A percentile compares a stretch with the other conserved stretches of the same genome.
Evolutionary conservation across 2,329 filamentous ascomycete species (phyloP).

Genomic region (Aspergillus novofumigatus): DNA sequence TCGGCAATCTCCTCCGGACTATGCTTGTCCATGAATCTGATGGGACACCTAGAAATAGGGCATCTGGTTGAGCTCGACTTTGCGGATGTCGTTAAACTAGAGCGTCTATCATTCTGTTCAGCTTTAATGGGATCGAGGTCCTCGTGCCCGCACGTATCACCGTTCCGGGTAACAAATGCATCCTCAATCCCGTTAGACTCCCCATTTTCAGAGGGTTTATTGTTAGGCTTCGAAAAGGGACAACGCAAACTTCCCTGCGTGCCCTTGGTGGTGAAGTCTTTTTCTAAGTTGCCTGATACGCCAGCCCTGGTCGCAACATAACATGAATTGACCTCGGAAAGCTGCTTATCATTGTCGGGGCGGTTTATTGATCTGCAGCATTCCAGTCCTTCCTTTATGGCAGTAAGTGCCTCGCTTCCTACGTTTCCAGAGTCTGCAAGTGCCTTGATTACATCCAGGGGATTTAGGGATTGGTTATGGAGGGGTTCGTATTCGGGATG

Average conservation of each 20-base stretch:
- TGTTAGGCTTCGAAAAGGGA: constrained; percentile 63
- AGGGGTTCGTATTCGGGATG: constrained; percentile 26
- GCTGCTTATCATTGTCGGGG: constrained; percentile 24
- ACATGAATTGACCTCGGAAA: constrained; percentile 35
- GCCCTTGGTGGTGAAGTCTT: constrained; percentile 85
- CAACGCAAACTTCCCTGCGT: constrained; percentile 75
- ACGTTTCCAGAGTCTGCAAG: constrained; percentile 61
- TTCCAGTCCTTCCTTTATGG: constrained; percentile 38
- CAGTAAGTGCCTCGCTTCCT: constrained; percentile 51
- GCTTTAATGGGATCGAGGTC: constrained; percentile 56
- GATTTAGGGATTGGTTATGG: constrained; percentile 60
- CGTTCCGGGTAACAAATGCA: constrained; percentile 38
- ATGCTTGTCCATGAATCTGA: constrained; percentile 87
- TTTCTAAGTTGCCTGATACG: constrained; percentile 67
- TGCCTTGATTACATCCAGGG: constrained; percentile 54
- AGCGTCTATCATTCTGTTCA: constrained; percentile 43
- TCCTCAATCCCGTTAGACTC: constrained; percentile 36
- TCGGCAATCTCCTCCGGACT: constrained; percentile 88
- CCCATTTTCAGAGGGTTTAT: constrained; percentile 37
- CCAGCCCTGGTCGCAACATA: constrained; percentile 48
- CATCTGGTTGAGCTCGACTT: constrained; percentile 62
- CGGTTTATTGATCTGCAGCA: constrained; percentile 36
- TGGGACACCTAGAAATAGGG: constrained; percentile 69
- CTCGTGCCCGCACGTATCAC: constrained; percentile 48
- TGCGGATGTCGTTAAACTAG: constrained; percentile 35